These are phyloP conservation scores for Pulveroboletus sp. DNA, from an alignment of 768 basidiomycete species.

Conservation along the genomic window DNA sequence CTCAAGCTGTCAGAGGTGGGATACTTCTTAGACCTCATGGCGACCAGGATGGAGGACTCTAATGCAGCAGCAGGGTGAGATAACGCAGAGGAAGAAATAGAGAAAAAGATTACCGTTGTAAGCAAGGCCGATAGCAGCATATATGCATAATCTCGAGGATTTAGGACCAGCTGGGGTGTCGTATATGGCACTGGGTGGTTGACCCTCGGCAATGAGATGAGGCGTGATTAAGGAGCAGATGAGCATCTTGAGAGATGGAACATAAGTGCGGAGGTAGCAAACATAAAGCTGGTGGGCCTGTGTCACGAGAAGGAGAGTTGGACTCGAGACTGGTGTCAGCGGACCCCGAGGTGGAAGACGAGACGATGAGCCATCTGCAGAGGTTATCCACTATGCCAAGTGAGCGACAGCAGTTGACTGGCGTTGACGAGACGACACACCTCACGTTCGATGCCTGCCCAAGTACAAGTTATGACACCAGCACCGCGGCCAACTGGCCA, in stretches of 20 bases:
- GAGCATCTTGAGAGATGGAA: conserved; percentile 40
- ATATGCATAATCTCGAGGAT: conserved; percentile 44
- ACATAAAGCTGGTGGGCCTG: conserved; percentile 55
- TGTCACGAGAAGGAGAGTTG: conserved; percentile 60
- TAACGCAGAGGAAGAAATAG: not conserved
- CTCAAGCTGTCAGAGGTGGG: conserved; percentile 36
- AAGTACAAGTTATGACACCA: conserved; percentile 58
- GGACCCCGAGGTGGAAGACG: conserved; percentile 63
- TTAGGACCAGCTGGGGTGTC: conserved; percentile 32
- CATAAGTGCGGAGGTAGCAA: conserved; percentile 48
- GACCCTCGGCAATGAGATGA: conserved; percentile 33
- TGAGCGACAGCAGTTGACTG: conserved; percentile 1
- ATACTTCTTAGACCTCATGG: conserved; percentile 52
- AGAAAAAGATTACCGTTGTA: conserved; percentile 44
- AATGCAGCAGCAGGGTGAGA: conserved; percentile 7
- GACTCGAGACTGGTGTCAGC: conserved; percentile 43
- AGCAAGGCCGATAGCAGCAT: conserved; percentile 55
- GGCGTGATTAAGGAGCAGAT: conserved; percentile 46
- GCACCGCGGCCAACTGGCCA: conserved; percentile 49
- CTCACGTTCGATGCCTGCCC: conserved; percentile 59
- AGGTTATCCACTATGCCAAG: conserved; percentile 49
- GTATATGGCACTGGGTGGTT: conserved; percentile 28
- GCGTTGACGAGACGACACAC: conserved; percentile 30
- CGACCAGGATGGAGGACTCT: conserved; percentile 59
- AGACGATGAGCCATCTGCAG: conserved; percentile 39